Base-by-base conservation (phyloP, 2,329 filamentous ascomycete species). In the Lachnellula subtilissima region DNA sequence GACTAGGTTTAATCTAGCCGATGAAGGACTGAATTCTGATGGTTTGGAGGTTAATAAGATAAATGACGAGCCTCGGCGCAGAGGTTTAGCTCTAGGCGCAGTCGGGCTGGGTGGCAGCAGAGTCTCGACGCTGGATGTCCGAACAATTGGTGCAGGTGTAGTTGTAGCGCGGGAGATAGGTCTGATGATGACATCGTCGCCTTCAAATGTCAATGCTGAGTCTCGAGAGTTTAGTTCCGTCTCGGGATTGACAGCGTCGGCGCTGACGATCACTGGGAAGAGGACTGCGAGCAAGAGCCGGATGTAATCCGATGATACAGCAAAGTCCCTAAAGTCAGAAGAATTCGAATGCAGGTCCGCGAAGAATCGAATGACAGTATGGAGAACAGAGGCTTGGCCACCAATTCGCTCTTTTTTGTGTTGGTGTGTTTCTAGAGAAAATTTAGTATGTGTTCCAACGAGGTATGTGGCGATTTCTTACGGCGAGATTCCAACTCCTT, bases 41-140 rank as follows among this genome's bases (percentile, higher is more conserved):
- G 83, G 82, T 54, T 89, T 84, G 2, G 89, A 82, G 5, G 89
- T 91, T 22, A 99, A 78, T 1, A 99, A 80, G 32, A 97, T 86
- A 69, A 97, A 99, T 0, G 93, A 97, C 0, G 93, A 97, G 1
- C 89, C 87, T 64, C 92, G 85, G 36, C 87, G 84, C 25, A 95
- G 77, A 19, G 85, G 83, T 6, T 84, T 82, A 0, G 86, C 84
- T 58, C 79, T 72, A 12, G 71, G 68, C 6, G 67, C 64, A 19
- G 66, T 69, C 2, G 68, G 69, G 17, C 75, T 77, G 14, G 76
- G 75, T 37, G 78, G 73, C 54, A 72, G 74, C 52, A 72, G 80
- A 48, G 72, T 75, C 61, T 77, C 76, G 42, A 83, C 78, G 5
- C 82, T 86, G 17, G 84, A 83, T 3, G 89, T 92, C 60, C 88